phyloP scores from a whole-genome alignment of 2,329 filamentous ascomycete species.

The Chrysoporthe cubensis region DNA sequence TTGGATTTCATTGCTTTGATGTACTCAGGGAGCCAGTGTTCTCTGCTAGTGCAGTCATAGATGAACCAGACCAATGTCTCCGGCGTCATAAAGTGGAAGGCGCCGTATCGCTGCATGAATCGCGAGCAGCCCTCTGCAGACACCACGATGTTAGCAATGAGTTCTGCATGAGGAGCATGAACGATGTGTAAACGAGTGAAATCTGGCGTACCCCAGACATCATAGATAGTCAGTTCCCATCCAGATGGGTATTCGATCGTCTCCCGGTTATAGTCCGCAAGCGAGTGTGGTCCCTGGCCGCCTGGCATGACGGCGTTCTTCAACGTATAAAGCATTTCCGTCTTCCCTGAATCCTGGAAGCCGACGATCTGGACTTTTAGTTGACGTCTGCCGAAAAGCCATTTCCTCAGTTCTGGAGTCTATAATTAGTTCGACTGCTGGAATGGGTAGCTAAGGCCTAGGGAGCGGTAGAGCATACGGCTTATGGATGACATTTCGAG shows the following conservation, averaged over 20 bases:
- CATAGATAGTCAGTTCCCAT: slow-evolving; percentile 9
- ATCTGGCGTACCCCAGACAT: background rate
- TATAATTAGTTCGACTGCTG: background rate
- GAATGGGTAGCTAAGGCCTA: background rate
- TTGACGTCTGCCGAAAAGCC: background rate
- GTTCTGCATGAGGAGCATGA: background rate
- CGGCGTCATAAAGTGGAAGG: background rate
- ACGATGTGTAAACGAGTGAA: background rate
- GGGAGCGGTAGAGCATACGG: background rate
- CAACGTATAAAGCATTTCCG: background rate
- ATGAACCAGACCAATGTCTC: slow-evolving; percentile 7
- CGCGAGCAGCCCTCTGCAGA: background rate
- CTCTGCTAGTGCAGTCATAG: background rate
- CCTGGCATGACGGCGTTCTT: background rate
- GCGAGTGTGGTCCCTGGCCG: background rate
- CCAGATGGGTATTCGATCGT: background rate
- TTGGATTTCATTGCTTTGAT: slow-evolving; percentile 1
- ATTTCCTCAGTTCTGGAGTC: background rate
- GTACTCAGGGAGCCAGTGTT: background rate
- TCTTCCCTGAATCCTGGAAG: background rate
- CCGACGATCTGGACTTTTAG: slow-evolving; percentile 2
- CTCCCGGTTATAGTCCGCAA: background rate
- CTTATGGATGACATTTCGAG: background rate
- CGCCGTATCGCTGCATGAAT: background rate
- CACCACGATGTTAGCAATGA: background rate